Percentiles rank a stretch among this genome's conserved stretches.
These are phyloP conservation scores for Nemophila menziesii DNA, from an alignment of 257 asterid genomes.

Conservation along the genomic window DNA sequence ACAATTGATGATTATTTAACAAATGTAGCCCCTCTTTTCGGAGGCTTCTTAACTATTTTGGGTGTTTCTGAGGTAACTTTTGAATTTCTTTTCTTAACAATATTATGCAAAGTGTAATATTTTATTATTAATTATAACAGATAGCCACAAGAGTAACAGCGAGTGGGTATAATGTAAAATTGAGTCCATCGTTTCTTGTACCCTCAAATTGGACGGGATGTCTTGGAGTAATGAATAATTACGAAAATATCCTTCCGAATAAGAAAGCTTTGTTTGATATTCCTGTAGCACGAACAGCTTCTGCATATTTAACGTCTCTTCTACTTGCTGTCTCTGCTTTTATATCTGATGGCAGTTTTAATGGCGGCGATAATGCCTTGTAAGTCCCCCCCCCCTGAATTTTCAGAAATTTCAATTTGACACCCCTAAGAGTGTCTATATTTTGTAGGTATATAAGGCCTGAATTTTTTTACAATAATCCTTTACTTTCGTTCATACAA, in stretches of 20 bases:
- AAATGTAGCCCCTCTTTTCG: constrained; percentile 65
- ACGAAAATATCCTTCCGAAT: constrained; percentile 70
- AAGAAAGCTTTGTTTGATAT: constrained; percentile 80
- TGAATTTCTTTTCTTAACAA: neutral
- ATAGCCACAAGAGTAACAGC: constrained; percentile 72
- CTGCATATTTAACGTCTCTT: constrained; percentile 70
- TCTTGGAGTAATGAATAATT: constrained; percentile 80
- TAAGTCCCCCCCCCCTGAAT: too few relatives aligned
- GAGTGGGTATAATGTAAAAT: constrained; percentile 61
- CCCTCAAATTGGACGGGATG: constrained; percentile 94
- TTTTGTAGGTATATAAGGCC: constrained; percentile 79
- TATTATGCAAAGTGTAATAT: neutral
- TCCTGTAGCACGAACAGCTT: constrained; percentile 82
- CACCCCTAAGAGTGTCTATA: constrained; percentile 1
- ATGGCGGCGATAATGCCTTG: constrained; percentile 89
- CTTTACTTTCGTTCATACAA: constrained; percentile 78
- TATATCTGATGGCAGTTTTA: constrained; percentile 72
- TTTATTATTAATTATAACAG: constrained; percentile 21
- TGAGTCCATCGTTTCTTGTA: constrained; percentile 92
- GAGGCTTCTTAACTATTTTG: constrained; percentile 82
- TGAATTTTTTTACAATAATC: constrained; percentile 79
- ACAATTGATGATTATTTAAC: constrained; percentile 58
- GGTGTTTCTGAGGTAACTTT: constrained; percentile 75
- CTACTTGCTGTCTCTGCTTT: constrained; percentile 60
- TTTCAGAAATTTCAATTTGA: neutral